A percentile compares a stretch with the other conserved stretches of the same genome.
Conservation (phyloP, 495 filamentous ascomycete genomes). For the Entonaema liquescens region DNA sequence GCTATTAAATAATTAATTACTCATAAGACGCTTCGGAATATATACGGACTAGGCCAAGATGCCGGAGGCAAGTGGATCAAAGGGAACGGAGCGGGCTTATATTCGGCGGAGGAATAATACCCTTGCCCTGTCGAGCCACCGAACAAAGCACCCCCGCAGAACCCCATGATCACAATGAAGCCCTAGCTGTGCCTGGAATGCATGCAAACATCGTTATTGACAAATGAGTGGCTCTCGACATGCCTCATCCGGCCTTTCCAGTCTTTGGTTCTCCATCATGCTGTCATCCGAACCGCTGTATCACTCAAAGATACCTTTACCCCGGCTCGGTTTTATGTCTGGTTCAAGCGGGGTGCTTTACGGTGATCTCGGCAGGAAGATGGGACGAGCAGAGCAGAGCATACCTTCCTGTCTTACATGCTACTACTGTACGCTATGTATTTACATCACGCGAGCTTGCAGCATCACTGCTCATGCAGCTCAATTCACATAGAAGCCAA, state of each 20-base stretch:
- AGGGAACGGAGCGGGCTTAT: slow-evolving; percentile 6
- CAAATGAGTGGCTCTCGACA: slow-evolving; percentile 10
- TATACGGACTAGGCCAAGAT: slow-evolving; percentile 4
- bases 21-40: not conserved
- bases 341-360: slow-evolving; percentile 22
- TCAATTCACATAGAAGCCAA: slow-evolving; percentile 9
- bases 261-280: slow-evolving; percentile 12
- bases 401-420: slow-evolving; percentile 1
- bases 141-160: slow-evolving; percentile 14
- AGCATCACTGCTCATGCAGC: slow-evolving; percentile 10
- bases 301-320: slow-evolving; percentile 6
- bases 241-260: slow-evolving; percentile 15
- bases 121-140: slow-evolving; percentile 9
- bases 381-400: slow-evolving; percentile 21
- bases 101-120: slow-evolving; percentile 17
- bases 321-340: not conserved
- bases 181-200: slow-evolving; percentile 11
- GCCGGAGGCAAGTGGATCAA: slow-evolving; percentile 27
- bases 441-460: slow-evolving; percentile 20
- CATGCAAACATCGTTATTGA: slow-evolving; percentile 2
- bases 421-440: not conserved
- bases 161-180: slow-evolving; percentile 1
- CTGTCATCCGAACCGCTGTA: slow-evolving; percentile 19
- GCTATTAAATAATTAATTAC: not conserved
- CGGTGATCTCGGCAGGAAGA: slow-evolving; percentile 34